Percentiles rank a stretch among this genome's conserved stretches.
phyloP scores from a whole-genome alignment of 371 early-diverging fungal species.

The Mucor racemosus region DNA sequence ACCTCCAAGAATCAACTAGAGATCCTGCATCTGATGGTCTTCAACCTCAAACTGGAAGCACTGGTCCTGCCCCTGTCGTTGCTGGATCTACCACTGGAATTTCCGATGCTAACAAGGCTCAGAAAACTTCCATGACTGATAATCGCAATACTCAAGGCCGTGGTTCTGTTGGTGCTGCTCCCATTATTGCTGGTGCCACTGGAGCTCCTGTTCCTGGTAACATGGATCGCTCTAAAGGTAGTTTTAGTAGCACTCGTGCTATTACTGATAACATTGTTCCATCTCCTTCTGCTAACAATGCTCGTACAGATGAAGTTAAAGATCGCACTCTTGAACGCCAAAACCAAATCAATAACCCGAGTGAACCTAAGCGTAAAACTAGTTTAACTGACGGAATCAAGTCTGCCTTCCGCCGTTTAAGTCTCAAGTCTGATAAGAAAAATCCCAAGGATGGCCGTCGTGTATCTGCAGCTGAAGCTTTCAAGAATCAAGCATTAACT shows the following conservation, averaged over 20 bases:
- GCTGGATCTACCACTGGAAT: background rate
- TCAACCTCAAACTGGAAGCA: background rate
- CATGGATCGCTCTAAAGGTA: slow-evolving; percentile 7
- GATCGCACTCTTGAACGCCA: background rate
- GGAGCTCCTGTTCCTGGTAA: background rate
- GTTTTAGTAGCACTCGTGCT: slow-evolving; percentile 28
- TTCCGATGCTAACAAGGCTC: background rate
- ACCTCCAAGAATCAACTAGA: background rate
- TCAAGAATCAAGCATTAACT: slow-evolving; percentile 7
- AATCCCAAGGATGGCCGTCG: background rate
- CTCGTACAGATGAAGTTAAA: slow-evolving; percentile 15
- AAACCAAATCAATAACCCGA: background rate
- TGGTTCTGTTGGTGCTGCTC: background rate
- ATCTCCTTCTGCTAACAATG: background rate
- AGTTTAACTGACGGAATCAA: background rate
- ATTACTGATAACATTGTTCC: slow-evolving; percentile 15
- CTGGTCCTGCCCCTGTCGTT: background rate
- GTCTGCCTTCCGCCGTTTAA: slow-evolving; percentile 16
- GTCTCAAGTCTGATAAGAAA: background rate
- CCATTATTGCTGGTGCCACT: slow-evolving; percentile 5
- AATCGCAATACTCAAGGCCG: background rate
- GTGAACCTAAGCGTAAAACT: background rate
- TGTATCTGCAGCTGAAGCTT: slow-evolving; percentile 20
- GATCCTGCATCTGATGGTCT: background rate
- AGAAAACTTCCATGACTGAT: no score